Percentiles rank a stretch among this genome's conserved stretches.
Evolutionary conservation across 371 early-diverging fungal genomes (phyloP).

Genomic region (Mucor lusitanicus): DNA sequence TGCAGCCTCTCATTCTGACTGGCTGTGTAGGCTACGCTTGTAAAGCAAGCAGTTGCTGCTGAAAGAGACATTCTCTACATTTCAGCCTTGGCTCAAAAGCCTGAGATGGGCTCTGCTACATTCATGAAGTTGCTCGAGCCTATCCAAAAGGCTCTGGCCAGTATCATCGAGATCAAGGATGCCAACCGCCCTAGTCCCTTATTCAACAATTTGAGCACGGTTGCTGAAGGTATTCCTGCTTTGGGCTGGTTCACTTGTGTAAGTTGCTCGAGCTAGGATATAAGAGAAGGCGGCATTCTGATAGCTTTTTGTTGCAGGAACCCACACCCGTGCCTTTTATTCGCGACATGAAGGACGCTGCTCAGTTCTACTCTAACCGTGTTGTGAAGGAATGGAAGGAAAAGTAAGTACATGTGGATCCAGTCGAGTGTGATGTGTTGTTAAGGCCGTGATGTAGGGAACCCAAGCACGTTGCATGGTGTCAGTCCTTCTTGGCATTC

Average conservation of each 20-base stretch:
- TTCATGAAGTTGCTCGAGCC: slow-evolving; percentile 71
- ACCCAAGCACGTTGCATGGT: slow-evolving; percentile 84
- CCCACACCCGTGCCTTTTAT: slow-evolving; percentile 88
- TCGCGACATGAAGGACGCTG: slow-evolving; percentile 87
- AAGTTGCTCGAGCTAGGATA: slow-evolving; percentile 22
- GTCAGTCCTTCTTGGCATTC: slow-evolving; percentile 66
- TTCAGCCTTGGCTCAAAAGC: slow-evolving; percentile 80
- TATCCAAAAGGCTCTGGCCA: slow-evolving; percentile 69
- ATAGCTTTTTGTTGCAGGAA: slow-evolving; percentile 52
- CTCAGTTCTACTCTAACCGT: slow-evolving; percentile 91
- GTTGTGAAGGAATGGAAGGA: slow-evolving; percentile 90
- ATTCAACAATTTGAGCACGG: slow-evolving; percentile 81
- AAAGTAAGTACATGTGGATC: slow-evolving; percentile 56
- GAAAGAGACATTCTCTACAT: slow-evolving; percentile 76
- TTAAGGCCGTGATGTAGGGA: slow-evolving; percentile 62
- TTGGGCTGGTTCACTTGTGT: slow-evolving; percentile 93
- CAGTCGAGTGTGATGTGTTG: background rate
- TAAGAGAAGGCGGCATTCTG: background rate
- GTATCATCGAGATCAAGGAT: slow-evolving; percentile 72
- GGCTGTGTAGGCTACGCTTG: slow-evolving; percentile 25
- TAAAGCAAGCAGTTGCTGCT: slow-evolving; percentile 64
- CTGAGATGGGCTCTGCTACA: slow-evolving; percentile 55
- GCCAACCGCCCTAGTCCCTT: slow-evolving; percentile 73
- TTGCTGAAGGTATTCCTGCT: slow-evolving; percentile 89
- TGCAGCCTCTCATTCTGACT: background rate